phyloP scores from a whole-genome alignment of 2,329 filamentous ascomycete species.

The Calonectria fujianensis region DNA sequence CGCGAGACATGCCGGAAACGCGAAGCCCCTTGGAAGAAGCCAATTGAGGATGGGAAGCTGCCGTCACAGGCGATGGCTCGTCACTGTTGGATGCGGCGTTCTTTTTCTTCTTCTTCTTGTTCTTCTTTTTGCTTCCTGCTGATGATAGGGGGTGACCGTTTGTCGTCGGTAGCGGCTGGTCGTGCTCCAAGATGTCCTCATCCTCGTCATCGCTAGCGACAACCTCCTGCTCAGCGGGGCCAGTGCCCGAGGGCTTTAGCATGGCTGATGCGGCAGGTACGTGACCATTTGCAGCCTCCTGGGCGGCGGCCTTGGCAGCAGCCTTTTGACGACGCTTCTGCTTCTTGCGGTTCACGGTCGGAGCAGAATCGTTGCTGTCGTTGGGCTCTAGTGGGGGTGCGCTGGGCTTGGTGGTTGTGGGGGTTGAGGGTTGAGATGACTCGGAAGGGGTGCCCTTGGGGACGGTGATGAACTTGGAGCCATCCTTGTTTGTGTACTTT shows the following conservation, averaged over 20 bases:
- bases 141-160: constrained; percentile 56
- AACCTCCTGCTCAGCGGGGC: constrained; percentile 67
- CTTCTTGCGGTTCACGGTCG: constrained; percentile 91
- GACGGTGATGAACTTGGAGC: constrained; percentile 81
- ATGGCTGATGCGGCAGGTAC: constrained; percentile 59
- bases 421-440: constrained; percentile 72
- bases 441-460: constrained; percentile 74
- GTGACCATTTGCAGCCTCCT: constrained; percentile 64
- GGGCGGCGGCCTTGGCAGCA: constrained; percentile 78
- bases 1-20: constrained; percentile 75
- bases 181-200: constrained; percentile 62
- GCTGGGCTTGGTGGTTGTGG: constrained; percentile 65
- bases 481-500: constrained; percentile 81
- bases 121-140: constrained; percentile 72
- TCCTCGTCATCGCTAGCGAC: constrained; percentile 75
- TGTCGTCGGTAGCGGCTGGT: constrained; percentile 54
- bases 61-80: constrained; percentile 46
- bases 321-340: constrained; percentile 94
- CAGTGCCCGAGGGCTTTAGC: constrained; percentile 49
- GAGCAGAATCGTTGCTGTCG: constrained; percentile 60
- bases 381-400: constrained; percentile 56
- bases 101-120: constrained; percentile 83
- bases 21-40: constrained; percentile 58
- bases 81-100: constrained; percentile 53
- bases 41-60: constrained; percentile 45